phyloP scores from a whole-genome alignment of 1,284 basidiomycete genomes.

The Rhodotorula mucilaginosa region DNA sequence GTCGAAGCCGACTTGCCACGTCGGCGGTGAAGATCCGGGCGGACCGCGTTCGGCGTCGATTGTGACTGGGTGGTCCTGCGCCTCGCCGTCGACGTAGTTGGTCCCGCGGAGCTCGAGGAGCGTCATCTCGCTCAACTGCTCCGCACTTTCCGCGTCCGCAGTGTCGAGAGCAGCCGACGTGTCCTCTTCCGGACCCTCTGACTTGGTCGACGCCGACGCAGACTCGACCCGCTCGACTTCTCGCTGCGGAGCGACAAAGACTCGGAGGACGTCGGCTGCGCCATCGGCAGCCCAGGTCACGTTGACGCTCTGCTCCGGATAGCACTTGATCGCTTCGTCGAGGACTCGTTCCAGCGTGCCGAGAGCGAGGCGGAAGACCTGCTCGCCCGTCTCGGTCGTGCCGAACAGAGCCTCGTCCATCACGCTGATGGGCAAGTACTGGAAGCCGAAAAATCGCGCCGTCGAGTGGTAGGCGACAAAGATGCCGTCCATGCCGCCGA shows the following conservation, averaged over 20 bases:
- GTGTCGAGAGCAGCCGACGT: too few relatives aligned
- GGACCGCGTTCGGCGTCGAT: conserved; percentile 1
- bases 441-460: conserved; percentile 83
- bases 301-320: conserved; percentile 57
- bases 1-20: conserved; percentile 34
- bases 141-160: too few relatives aligned
- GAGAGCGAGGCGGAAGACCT: conserved; percentile 75
- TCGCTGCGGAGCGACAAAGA: conserved; percentile 28
- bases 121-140: conserved; percentile 18
- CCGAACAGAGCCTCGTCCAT: conserved; percentile 84
- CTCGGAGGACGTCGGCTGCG: conserved; percentile 24
- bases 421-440: conserved; percentile 82
- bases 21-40: background rate
- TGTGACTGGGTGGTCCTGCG: conserved; percentile 6
- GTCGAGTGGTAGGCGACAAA: conserved; percentile 96
- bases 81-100: conserved; percentile 34
- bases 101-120: conserved; percentile 35
- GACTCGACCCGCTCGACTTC: conserved; percentile 2
- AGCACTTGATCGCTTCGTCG: conserved; percentile 61
- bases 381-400: conserved; percentile 60
- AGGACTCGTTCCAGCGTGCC: conserved; percentile 69
- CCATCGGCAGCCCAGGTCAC: conserved; percentile 27
- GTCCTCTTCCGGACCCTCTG: background rate
- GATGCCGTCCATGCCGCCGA: conserved; percentile 96
- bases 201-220: background rate